A percentile compares a stretch with the other conserved stretches of the same genome.
phyloP scores from a whole-genome alignment of 208 protist genomes.

The Angomonas deanei region DNA sequence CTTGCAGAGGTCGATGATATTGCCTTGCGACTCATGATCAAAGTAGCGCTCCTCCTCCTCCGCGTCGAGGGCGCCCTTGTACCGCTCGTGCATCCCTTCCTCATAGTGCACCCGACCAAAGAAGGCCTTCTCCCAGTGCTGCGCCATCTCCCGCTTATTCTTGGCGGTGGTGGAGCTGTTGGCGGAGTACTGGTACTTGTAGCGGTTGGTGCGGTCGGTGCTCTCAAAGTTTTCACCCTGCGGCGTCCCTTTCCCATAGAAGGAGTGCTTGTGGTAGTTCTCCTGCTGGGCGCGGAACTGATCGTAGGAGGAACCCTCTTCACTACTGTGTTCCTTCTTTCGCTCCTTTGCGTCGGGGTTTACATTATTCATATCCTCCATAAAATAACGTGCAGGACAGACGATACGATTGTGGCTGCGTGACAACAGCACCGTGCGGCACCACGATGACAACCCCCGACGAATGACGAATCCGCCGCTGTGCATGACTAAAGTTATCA shows the following conservation, averaged over 20 bases:
- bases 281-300: slow-evolving; percentile 33
- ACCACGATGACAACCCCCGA: too few relatives aligned
- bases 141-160: slow-evolving; percentile 48
- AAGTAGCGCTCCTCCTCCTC: slow-evolving; percentile 35
- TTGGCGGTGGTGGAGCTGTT: slow-evolving; percentile 37
- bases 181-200: slow-evolving; percentile 12
- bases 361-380: not conserved
- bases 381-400: not conserved
- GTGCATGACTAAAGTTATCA: too few relatives aligned
- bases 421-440: not conserved
- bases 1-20: not conserved
- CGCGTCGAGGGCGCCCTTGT: slow-evolving; percentile 32
- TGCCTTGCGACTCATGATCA: not conserved
- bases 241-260: slow-evolving; percentile 36
- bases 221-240: slow-evolving; percentile 3
- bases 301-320: slow-evolving; percentile 6
- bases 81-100: slow-evolving; percentile 74
- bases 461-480: too few relatives aligned
- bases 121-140: slow-evolving; percentile 85
- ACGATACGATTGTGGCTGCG: not conserved
- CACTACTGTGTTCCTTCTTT: not conserved
- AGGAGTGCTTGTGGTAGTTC: slow-evolving; percentile 38
- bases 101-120: slow-evolving; percentile 81
- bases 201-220: slow-evolving; percentile 9
- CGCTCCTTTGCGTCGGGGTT: not conserved